Evolutionary conservation across 371 early-diverging fungal species (phyloP), one percentile per base, ranked within the genome.

Genomic region (Mortierella sp.): DNA sequence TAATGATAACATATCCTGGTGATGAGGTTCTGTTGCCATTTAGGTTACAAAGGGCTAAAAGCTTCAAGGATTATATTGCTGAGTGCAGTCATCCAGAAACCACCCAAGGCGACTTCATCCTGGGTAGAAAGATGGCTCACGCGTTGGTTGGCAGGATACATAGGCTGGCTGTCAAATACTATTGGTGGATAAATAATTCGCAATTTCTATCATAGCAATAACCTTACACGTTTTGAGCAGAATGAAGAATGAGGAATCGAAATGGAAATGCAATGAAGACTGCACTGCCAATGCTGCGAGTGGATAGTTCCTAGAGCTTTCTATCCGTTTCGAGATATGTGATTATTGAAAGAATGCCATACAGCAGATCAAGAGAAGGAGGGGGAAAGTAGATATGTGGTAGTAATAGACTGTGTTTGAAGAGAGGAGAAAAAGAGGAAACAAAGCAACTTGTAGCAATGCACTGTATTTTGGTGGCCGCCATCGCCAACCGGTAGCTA

Each of bases 401-500:
- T 22, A 22, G 28, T 28, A 30, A 30, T 10, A 16, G 24, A n/a
- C 20, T 18, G 52, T 3, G 14, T 18, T 52, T 28, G 16, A 28
- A 26, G 16, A 26, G 55, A 26, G 28, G 18, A 28, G 55, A 28
- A 28, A 26, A 20, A 51, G 32, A 40, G 22, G 51, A 64, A 24
- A 51, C 28, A 64, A 51, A 51, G 14, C 18, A 30, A 35, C 37
- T 5, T 3, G 28, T 26, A 55, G 28, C 10, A 24, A 28, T 30
- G 55, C 9, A 26, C 35, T 35, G 3, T 35, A 35, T 35, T 35
- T 55, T 55, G 62, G 12, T 47, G 64, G n/a, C 10, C 28, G 43
- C 45, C 62, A 62, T 62, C 43, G 43, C 24, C 51, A n/a, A 64
- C 64, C 51, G 51, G 64, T 49, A 49, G 64, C 51, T 10, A 64